Conservation (phyloP, 768 basidiomycete genomes). For the Hypholoma fasciculare region DNA sequence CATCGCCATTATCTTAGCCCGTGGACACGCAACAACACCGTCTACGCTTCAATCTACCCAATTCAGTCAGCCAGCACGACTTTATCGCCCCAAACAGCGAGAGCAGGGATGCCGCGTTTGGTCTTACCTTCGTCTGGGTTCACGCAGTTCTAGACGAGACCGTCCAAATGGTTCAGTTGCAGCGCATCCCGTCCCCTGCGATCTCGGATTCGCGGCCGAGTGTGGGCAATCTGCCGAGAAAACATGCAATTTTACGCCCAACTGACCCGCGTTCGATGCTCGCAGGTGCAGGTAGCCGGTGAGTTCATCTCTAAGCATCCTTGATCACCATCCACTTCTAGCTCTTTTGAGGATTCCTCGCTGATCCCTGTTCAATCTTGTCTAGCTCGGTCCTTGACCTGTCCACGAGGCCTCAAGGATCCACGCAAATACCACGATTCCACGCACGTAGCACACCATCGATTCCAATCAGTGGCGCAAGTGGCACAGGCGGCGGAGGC, state of each 20-base stretch:
- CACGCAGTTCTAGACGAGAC: slow-evolving; percentile 63
- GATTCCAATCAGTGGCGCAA: slow-evolving; percentile 30
- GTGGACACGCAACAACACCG: slow-evolving; percentile 2
- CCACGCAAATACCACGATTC: slow-evolving; percentile 41
- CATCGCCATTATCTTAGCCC: slow-evolving; percentile 4
- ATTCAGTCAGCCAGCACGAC: slow-evolving; percentile 26
- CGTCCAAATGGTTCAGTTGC: slow-evolving; percentile 72
- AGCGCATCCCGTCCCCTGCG: slow-evolving; percentile 47
- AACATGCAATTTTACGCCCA: slow-evolving; percentile 82
- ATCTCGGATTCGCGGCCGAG: slow-evolving; percentile 50
- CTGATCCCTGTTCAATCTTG: not conserved
- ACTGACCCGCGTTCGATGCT: slow-evolving; percentile 81
- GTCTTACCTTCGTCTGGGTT: slow-evolving; percentile 66
- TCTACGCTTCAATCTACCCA: slow-evolving; percentile 43
- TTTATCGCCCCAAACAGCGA: slow-evolving; percentile 26
- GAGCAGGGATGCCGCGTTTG: slow-evolving; percentile 50
- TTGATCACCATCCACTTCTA: not conserved
- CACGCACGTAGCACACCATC: slow-evolving; percentile 38
- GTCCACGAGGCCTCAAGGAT: slow-evolving; percentile 43
- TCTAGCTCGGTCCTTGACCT: slow-evolving; percentile 69
- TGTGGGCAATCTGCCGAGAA: slow-evolving; percentile 35
- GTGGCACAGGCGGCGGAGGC: no score
- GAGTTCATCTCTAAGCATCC: slow-evolving; percentile 25
- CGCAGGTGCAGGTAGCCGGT: slow-evolving; percentile 51
- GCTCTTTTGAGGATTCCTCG: not conserved